Conservation (phyloP, 257 asterid genomes). For the Echites panduratus region DNA sequence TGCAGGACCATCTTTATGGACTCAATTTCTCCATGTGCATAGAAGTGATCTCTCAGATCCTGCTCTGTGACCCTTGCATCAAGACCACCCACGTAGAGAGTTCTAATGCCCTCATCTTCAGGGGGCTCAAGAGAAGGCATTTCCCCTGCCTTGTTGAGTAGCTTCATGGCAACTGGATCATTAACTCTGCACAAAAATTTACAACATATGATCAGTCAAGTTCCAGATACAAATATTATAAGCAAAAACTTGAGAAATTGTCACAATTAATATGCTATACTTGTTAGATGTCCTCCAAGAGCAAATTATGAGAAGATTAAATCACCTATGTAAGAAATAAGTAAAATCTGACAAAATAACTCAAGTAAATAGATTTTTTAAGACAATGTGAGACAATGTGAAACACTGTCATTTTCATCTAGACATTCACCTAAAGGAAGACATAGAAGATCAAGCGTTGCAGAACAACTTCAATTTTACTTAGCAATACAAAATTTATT, state of each 20-base stretch:
- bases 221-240: background rate
- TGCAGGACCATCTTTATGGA: conserved; percentile 82
- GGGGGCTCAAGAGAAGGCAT: conserved; percentile 99
- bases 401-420: background rate
- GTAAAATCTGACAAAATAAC: background rate
- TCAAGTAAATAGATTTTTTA: background rate
- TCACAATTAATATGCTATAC: background rate
- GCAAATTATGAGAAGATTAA: background rate
- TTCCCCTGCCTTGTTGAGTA: conserved; percentile 91
- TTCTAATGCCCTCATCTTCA: conserved; percentile 85
- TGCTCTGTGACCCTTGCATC: conserved; percentile 84
- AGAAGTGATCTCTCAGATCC: conserved; percentile 84
- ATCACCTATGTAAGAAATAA: background rate
- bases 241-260: background rate
- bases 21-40: conserved; percentile 94
- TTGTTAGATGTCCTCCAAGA: background rate
- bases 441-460: background rate
- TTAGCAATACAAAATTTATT: background rate
- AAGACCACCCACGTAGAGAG: conserved; percentile 91
- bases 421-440: background rate
- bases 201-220: background rate
- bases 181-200: conserved; percentile 51
- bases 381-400: background rate
- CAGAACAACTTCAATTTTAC: background rate
- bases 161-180: conserved; percentile 93